These are phyloP conservation scores for Ogataea dorogensis DNA, from an alignment of 805 yeast species.

Conservation along the genomic window DNA sequence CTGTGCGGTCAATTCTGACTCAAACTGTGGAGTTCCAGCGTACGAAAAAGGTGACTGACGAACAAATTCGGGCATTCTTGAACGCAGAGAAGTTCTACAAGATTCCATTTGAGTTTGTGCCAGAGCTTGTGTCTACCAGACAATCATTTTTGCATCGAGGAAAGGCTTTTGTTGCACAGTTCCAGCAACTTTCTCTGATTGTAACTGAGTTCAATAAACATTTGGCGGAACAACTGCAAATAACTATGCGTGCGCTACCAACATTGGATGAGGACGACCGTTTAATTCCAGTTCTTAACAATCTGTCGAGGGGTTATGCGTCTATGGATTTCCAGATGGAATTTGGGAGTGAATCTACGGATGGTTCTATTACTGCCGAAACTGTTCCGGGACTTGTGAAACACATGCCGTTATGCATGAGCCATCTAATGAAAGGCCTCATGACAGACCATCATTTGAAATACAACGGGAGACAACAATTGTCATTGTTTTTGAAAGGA, in stretches of 20 bases:
- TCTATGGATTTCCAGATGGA: conserved; percentile 43
- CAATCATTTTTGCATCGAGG: conserved; percentile 68
- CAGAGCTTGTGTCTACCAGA: conserved; percentile 73
- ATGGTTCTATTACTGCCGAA: conserved; percentile 50
- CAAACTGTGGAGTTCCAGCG: conserved; percentile 30
- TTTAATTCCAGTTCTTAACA: conserved; percentile 76
- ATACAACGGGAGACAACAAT: conserved; percentile 81
- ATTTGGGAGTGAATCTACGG: conserved; percentile 16
- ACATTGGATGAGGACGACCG: conserved; percentile 90
- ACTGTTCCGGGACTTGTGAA: conserved; percentile 54
- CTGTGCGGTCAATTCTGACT: conserved; percentile 39
- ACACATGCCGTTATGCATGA: conserved; percentile 77
- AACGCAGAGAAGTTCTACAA: conserved; percentile 69
- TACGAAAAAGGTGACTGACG: conserved; percentile 43
- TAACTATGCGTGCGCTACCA: conserved; percentile 76
- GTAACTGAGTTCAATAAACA: conserved; percentile 62
- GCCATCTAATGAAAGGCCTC: conserved; percentile 49
- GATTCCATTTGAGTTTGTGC: conserved; percentile 83
- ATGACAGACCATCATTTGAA: conserved; percentile 75
- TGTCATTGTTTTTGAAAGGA: conserved; percentile 82
- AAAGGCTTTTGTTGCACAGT: conserved; percentile 79
- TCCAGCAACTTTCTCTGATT: conserved; percentile 70
- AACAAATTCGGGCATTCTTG: conserved; percentile 50
- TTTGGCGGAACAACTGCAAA: conserved; percentile 51
- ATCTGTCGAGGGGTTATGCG: conserved; percentile 71